A percentile compares a stretch with the other conserved stretches of the same genome.
These are phyloP conservation scores for Irpex sp. DNA, from an alignment of 1,284 basidiomycete genomes.

Conservation along the genomic window DNA sequence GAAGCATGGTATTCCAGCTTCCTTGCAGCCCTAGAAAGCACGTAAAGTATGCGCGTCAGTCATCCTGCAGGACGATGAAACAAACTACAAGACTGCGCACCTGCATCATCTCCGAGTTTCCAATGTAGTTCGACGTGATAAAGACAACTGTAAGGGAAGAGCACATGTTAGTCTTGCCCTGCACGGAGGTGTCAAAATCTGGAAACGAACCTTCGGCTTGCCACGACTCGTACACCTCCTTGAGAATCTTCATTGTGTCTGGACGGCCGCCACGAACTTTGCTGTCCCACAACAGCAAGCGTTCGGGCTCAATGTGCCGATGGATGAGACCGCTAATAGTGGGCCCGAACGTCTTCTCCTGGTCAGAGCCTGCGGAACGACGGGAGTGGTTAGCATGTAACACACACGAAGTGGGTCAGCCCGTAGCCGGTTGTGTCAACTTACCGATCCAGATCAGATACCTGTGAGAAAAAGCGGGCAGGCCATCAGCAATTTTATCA, in stretches of 20 bases:
- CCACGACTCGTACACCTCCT: slow-evolving; percentile 63
- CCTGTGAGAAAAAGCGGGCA: slow-evolving; percentile 33
- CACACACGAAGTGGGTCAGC: slow-evolving; percentile 4
- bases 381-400: not conserved
- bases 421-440: slow-evolving; percentile 16
- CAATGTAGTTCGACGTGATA: slow-evolving; percentile 72
- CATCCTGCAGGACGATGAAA: not conserved
- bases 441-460: slow-evolving; percentile 77
- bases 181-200: not conserved
- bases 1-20: slow-evolving; percentile 66
- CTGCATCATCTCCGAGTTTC: slow-evolving; percentile 71
- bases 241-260: slow-evolving; percentile 72
- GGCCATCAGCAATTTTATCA: not conserved
- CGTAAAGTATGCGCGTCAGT: not conserved
- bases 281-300: slow-evolving; percentile 69
- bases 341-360: slow-evolving; percentile 75
- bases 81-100: slow-evolving; percentile 14
- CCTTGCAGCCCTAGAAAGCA: slow-evolving; percentile 55
- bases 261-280: slow-evolving; percentile 68
- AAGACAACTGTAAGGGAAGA: slow-evolving; percentile 52
- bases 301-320: slow-evolving; percentile 62
- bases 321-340: slow-evolving; percentile 69
- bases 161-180: not conserved
- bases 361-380: slow-evolving; percentile 53
- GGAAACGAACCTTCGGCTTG: slow-evolving; percentile 58